Evolutionary conservation across 176 grass and related monocot species (phyloP).

Genomic region (Musa troglodytarum): DNA sequence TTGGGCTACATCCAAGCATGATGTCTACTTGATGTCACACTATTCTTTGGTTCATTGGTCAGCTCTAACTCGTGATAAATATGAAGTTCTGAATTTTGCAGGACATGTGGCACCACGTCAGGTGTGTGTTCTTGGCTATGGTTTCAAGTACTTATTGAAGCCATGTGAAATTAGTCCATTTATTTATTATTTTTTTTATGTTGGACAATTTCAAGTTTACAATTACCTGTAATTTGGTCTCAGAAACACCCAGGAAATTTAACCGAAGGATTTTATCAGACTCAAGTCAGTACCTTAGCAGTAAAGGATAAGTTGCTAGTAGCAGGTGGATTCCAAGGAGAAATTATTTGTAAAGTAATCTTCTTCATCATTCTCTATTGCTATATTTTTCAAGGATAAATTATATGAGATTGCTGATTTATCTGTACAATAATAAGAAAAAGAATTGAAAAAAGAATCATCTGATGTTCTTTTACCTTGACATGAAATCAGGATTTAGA

Average conservation of each 20-base stretch:
- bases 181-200: slow-evolving; percentile 14
- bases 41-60: slow-evolving; percentile 78
- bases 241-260: slow-evolving; percentile 76
- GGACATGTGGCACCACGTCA: slow-evolving; percentile 51
- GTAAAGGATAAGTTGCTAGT: slow-evolving; percentile 74
- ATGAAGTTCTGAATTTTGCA: slow-evolving; percentile 56
- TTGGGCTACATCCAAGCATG: slow-evolving; percentile 76
- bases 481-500: slow-evolving; percentile 51
- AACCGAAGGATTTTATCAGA: slow-evolving; percentile 64
- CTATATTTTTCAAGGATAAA: too few species aligned
- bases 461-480: slow-evolving; percentile 4
- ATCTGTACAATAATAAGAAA: too few species aligned
- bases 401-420: too few species aligned
- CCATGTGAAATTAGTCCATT: slow-evolving; percentile 1
- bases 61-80: slow-evolving; percentile 38
- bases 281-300: slow-evolving; percentile 72
- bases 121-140: slow-evolving; percentile 37
- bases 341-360: slow-evolving; percentile 88
- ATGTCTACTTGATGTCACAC: slow-evolving; percentile 71
- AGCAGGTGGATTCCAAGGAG: slow-evolving; percentile 70
- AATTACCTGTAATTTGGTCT: slow-evolving; percentile 21
- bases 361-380: neutral
- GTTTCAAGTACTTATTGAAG: neutral
- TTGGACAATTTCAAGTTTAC: neutral
- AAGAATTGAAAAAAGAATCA: neutral